Evolutionary conservation across 1,139 yeast species (phyloP).

Genomic region (Yamadazyma epiphylla): DNA sequence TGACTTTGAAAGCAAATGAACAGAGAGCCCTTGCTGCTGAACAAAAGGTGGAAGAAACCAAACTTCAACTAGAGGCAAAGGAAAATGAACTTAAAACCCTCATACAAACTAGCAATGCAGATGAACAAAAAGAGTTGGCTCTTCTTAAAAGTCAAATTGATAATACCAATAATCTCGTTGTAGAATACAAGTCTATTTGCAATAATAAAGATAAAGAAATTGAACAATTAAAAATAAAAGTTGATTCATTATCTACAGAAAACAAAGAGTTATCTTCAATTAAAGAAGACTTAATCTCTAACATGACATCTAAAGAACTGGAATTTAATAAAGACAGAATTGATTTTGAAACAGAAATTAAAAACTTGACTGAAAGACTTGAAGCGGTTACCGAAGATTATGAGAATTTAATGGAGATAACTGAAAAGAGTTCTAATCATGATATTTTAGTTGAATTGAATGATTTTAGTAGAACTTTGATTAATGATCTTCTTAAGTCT

Average conservation of each 20-base stretch:
- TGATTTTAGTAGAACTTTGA: slow-evolving; percentile 18
- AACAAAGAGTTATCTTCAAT: slow-evolving; percentile 33
- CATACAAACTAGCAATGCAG: slow-evolving; percentile 1
- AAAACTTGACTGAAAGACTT: slow-evolving; percentile 26
- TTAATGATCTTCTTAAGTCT: slow-evolving; percentile 25
- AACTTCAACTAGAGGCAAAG: slow-evolving; percentile 9
- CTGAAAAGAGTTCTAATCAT: slow-evolving; percentile 27
- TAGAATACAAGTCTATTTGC: slow-evolving; percentile 23
- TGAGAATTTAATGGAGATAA: slow-evolving; percentile 44
- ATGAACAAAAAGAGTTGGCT: slow-evolving; percentile 7
- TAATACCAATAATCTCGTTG: slow-evolving; percentile 6
- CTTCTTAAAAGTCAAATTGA: slow-evolving; percentile 20
- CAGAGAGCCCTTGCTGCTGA: slow-evolving; percentile 1
- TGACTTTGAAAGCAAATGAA: slow-evolving; percentile 5
- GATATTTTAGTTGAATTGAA: not conserved
- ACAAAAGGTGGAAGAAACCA: slow-evolving; percentile 21
- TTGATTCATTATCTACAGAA: slow-evolving; percentile 21
- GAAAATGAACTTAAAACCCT: not conserved
- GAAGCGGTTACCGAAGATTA: slow-evolving; percentile 47
- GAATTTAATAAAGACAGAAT: slow-evolving; percentile 56
- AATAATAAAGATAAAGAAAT: slow-evolving; percentile 31
- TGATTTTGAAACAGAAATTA: slow-evolving; percentile 47
- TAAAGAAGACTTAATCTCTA: slow-evolving; percentile 63
- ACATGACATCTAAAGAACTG: slow-evolving; percentile 59
- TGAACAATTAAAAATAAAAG: slow-evolving; percentile 19